These are phyloP conservation scores for Acanthamoeba lenticulata DNA, from an alignment of 208 protist species.

Conservation along the genomic window DNA sequence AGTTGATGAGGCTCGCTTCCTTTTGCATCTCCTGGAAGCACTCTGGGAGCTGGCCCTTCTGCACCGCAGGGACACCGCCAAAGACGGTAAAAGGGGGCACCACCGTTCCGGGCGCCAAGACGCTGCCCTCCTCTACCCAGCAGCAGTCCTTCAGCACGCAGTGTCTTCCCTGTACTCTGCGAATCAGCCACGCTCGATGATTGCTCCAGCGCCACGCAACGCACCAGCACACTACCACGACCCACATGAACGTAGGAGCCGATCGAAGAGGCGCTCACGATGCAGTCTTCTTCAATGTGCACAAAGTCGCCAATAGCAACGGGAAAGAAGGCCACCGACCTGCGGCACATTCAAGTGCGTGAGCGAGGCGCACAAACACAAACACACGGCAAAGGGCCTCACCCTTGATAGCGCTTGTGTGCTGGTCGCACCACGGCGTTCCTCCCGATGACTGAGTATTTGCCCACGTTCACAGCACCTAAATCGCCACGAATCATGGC, in stretches of 20 bases:
- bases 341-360: background rate
- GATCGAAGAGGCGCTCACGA: slow-evolving; percentile 79
- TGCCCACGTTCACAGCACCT: slow-evolving; percentile 77
- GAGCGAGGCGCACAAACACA: background rate
- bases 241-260: slow-evolving; percentile 84
- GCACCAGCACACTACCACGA: slow-evolving; percentile 80
- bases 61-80: slow-evolving; percentile 71
- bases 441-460: slow-evolving; percentile 65
- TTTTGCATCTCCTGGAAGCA: slow-evolving; percentile 73
- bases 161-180: slow-evolving; percentile 71
- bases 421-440: slow-evolving; percentile 77
- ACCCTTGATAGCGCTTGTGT: slow-evolving; percentile 79
- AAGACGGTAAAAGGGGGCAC: slow-evolving; percentile 82
- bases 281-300: slow-evolving; percentile 75
- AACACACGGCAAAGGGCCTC: background rate
- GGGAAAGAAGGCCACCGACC: slow-evolving; percentile 76
- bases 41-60: slow-evolving; percentile 75
- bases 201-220: background rate
- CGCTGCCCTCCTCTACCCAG: slow-evolving; percentile 74
- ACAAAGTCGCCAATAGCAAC: slow-evolving; percentile 81
- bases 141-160: slow-evolving; percentile 85
- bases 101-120: slow-evolving; percentile 82
- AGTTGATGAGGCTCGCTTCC: slow-evolving; percentile 29
- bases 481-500: slow-evolving; percentile 79
- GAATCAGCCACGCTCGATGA: background rate